These are phyloP conservation scores for Candida labiduridarum DNA, from an alignment of 1,139 yeast species.

Conservation along the genomic window DNA sequence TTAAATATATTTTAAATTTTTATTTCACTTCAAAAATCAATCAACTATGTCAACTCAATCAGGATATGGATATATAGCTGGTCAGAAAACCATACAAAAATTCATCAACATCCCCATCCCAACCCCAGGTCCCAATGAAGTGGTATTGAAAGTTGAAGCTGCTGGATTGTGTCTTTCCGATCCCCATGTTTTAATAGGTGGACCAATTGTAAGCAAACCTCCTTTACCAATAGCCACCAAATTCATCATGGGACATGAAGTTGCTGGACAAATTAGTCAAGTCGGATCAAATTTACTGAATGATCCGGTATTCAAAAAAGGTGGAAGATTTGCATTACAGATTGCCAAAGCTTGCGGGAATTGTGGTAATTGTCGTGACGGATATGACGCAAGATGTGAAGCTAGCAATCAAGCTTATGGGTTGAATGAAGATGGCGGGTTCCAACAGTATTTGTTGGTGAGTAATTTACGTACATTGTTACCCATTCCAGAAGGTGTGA, in stretches of 20 bases:
- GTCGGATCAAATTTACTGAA: constrained; percentile 38
- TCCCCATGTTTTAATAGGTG: constrained; percentile 43
- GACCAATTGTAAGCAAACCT: constrained; percentile 20
- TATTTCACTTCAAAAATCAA: neutral
- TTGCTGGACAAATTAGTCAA: constrained; percentile 50
- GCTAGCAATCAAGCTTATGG: constrained; percentile 36
- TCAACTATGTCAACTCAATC: constrained; percentile 15
- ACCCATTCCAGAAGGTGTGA: constrained; percentile 50
- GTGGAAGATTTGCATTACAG: constrained; percentile 39
- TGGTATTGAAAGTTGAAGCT: constrained; percentile 51
- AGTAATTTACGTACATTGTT: constrained; percentile 37
- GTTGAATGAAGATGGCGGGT: constrained; percentile 51
- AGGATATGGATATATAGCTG: constrained; percentile 30
- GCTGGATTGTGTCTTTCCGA: constrained; percentile 59
- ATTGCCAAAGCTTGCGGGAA: constrained; percentile 47
- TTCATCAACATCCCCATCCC: constrained; percentile 38
- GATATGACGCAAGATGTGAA: constrained; percentile 44
- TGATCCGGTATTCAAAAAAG: constrained; percentile 30
- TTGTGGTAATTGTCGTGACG: constrained; percentile 45
- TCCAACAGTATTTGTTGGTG: constrained; percentile 47
- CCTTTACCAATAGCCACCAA: constrained; percentile 22
- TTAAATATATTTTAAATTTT: neutral
- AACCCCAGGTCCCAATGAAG: constrained; percentile 36
- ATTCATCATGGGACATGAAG: constrained; percentile 60
- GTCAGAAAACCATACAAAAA: constrained; percentile 22